phyloP scores from a whole-genome alignment of 768 basidiomycete genomes.

The Podaxis sp. region DNA sequence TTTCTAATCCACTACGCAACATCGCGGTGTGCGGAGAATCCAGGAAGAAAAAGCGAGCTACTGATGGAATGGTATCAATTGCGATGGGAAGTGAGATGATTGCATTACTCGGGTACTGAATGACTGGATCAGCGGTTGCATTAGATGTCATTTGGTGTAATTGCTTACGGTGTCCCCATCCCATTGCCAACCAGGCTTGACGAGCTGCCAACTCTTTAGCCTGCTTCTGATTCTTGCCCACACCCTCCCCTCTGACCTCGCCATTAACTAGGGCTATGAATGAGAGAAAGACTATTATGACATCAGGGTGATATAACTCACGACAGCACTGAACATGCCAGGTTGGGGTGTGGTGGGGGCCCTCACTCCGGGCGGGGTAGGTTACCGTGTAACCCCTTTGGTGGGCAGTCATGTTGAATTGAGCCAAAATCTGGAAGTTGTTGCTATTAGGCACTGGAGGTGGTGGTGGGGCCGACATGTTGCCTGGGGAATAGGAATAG shows the following conservation, averaged over 20 bases:
- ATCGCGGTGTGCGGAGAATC: neutral
- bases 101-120: constrained; percentile 1
- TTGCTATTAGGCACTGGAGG: constrained; percentile 18
- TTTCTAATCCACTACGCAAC: neutral
- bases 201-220: constrained; percentile 71
- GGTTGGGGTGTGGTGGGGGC: constrained; percentile 52
- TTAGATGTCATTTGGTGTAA: neutral
- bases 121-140: neutral
- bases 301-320: constrained; percentile 27
- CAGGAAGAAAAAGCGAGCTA: neutral
- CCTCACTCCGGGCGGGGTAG: constrained; percentile 45
- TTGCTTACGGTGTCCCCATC: constrained; percentile 42
- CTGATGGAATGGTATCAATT: neutral
- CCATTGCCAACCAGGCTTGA: constrained; percentile 49
- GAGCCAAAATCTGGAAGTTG: constrained; percentile 34
- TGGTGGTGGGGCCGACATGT: constrained; percentile 21
- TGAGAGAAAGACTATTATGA: neutral
- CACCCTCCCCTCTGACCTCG: constrained; percentile 45
- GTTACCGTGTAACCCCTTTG: constrained; percentile 43
- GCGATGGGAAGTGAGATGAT: neutral
- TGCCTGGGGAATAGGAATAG: neutral
- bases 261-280: constrained; percentile 44
- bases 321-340: constrained; percentile 57
- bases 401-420: constrained; percentile 51
- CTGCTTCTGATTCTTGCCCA: constrained; percentile 58